These are phyloP conservation scores for Luffa acutangula DNA, from an alignment of 306 rosid species.

Conservation along the genomic window DNA sequence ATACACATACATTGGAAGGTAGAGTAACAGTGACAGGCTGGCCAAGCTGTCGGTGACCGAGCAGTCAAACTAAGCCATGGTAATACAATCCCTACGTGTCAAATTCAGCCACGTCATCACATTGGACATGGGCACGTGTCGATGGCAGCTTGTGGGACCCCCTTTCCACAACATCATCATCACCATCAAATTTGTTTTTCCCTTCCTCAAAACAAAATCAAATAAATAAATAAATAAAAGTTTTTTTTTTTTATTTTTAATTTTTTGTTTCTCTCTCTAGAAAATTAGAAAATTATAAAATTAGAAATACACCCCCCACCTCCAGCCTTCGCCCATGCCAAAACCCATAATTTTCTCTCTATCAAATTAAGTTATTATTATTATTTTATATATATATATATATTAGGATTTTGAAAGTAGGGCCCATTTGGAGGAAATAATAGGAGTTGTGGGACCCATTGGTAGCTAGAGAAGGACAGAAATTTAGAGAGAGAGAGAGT, in stretches of 20 bases:
- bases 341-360: not conserved
- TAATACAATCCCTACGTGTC: conserved; percentile 17
- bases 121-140: conserved; percentile 76
- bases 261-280: not conserved
- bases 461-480: conserved; percentile 11
- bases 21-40: conserved; percentile 35
- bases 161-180: conserved; percentile 20
- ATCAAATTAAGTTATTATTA: conserved; percentile 7
- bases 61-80: conserved; percentile 31
- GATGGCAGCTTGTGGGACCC: conserved; percentile 47
- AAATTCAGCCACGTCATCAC: conserved; percentile 41
- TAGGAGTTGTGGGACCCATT: conserved; percentile 10
- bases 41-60: conserved; percentile 49
- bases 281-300: not conserved
- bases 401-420: not conserved
- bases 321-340: not conserved
- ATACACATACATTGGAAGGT: not conserved
- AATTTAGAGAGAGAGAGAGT: conserved; percentile 19
- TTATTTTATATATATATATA: too few species aligned
- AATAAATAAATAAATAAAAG: not conserved
- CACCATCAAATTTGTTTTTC: conserved; percentile 11
- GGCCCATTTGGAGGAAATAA: conserved; percentile 23
- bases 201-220: not conserved
- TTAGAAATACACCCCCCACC: not conserved
- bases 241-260: too few species aligned